A percentile compares a stretch with the other conserved stretches of the same genome.
These are phyloP conservation scores for Kappamyces sp. DNA, from an alignment of 192 early-diverging fungal genomes.

Conservation along the genomic window DNA sequence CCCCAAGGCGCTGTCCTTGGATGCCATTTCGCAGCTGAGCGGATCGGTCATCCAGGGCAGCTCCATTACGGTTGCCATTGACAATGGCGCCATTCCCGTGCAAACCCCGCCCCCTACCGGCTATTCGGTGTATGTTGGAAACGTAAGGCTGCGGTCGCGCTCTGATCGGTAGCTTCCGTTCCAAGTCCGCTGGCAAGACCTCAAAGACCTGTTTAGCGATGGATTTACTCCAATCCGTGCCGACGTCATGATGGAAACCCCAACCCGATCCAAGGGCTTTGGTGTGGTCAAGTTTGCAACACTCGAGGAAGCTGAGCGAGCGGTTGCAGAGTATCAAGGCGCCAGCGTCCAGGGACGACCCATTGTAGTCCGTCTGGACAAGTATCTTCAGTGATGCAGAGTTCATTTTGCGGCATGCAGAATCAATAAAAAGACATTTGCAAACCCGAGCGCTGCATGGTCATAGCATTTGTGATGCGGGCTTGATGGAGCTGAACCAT, in stretches of 20 bases:
- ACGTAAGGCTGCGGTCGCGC: slow-evolving; percentile 41
- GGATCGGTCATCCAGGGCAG: slow-evolving; percentile 37
- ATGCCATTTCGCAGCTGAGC: slow-evolving; percentile 34
- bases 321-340: slow-evolving; percentile 48
- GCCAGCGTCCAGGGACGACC: slow-evolving; percentile 36
- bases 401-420: too few species aligned
- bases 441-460: too few species aligned
- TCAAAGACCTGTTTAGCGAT: slow-evolving; percentile 48
- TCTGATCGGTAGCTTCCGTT: slow-evolving; percentile 38
- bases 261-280: slow-evolving; percentile 45
- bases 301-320: slow-evolving; percentile 62
- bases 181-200: slow-evolving; percentile 46
- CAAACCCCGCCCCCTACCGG: background rate
- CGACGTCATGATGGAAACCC: slow-evolving; percentile 37
- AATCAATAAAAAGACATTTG: too few species aligned
- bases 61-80: slow-evolving; percentile 29
- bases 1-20: slow-evolving; percentile 21
- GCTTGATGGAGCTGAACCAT: too few species aligned
- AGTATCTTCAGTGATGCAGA: slow-evolving; percentile 23
- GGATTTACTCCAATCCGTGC: slow-evolving; percentile 45
- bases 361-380: slow-evolving; percentile 45
- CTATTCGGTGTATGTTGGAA: slow-evolving; percentile 66
- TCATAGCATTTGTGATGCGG: too few species aligned
- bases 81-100: too few species aligned
- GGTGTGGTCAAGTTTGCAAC: slow-evolving; percentile 55